Conservation (phyloP, 176 grass and related monocot genomes). For the Echinochloa phyllopogon region DNA sequence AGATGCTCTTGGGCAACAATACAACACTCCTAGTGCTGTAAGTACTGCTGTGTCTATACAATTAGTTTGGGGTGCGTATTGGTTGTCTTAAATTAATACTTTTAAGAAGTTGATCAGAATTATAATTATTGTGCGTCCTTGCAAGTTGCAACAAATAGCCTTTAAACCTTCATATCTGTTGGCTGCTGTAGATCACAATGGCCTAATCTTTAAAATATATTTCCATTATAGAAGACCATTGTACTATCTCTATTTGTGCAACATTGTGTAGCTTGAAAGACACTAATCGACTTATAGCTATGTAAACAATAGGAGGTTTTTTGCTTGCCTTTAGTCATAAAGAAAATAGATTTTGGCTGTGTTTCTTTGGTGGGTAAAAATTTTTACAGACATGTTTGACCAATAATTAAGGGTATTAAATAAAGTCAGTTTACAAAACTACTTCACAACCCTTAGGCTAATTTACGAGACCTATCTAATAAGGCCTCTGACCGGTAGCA, state of each 20-base stretch:
- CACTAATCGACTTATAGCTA: neutral
- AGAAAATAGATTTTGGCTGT: neutral
- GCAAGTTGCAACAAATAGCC: neutral
- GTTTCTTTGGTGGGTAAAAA: no score
- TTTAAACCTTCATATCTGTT: neutral
- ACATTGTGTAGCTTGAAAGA: neutral
- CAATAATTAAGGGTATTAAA: no score
- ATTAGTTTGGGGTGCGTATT: neutral
- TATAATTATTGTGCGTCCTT: neutral
- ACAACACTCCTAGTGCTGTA: constrained; percentile 71
- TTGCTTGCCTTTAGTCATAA: neutral
- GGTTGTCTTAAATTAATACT: neutral
- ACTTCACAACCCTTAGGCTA: no score
- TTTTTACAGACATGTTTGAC: no score
- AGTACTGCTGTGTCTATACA: constrained; percentile 36
- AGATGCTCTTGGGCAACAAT: constrained; percentile 83
- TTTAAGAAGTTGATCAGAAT: neutral
- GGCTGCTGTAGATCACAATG: neutral
- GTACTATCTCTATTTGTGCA: neutral
- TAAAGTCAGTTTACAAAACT: no score
- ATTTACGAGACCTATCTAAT: no score
- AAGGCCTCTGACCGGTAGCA: no score
- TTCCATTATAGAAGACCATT: neutral
- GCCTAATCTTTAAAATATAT: neutral
- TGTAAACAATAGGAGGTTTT: neutral